phyloP scores from a whole-genome alignment of 495 filamentous ascomycete genomes.

The Chaetomium fimeti region DNA sequence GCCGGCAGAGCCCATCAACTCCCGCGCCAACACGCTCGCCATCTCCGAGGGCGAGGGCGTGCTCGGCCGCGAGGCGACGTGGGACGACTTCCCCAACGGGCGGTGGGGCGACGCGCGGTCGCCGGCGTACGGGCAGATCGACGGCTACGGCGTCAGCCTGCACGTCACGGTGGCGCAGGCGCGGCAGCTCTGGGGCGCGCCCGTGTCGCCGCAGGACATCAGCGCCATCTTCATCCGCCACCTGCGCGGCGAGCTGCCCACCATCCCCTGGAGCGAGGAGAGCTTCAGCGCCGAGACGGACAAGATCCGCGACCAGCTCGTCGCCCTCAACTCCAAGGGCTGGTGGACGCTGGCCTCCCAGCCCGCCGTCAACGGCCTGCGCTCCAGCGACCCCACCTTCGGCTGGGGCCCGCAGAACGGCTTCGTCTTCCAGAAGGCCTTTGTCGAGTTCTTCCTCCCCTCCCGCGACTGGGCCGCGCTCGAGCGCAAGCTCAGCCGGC shows the following conservation, averaged over 20 bases:
- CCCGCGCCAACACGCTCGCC: slow-evolving; percentile 75
- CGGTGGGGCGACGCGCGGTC: slow-evolving; percentile 91
- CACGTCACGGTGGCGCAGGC: slow-evolving; percentile 79
- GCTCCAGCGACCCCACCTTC: slow-evolving; percentile 72
- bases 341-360: slow-evolving; percentile 99
- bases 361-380: slow-evolving; percentile 83
- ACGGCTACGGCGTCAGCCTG: slow-evolving; percentile 88
- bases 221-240: slow-evolving; percentile 75
- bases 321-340: slow-evolving; percentile 73
- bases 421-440: slow-evolving; percentile 97
- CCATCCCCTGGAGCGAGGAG: slow-evolving; percentile 92
- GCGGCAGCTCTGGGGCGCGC: slow-evolving; percentile 78
- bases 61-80: slow-evolving; percentile 93
- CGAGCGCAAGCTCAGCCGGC: slow-evolving; percentile 55
- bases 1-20: slow-evolving; percentile 58
- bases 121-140: slow-evolving; percentile 91
- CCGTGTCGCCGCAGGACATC: slow-evolving; percentile 65
- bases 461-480: slow-evolving; percentile 65
- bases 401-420: slow-evolving; percentile 93
- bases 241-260: slow-evolving; percentile 68
- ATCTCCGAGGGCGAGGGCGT: slow-evolving; percentile 90
- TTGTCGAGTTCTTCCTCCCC: slow-evolving; percentile 92
- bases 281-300: slow-evolving; percentile 80
- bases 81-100: slow-evolving; percentile 98
- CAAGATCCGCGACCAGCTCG: slow-evolving; percentile 69